Evolutionary conservation across 2,329 filamentous ascomycete species (phyloP).

Genomic region (Aspergillus quadrilineatus): DNA sequence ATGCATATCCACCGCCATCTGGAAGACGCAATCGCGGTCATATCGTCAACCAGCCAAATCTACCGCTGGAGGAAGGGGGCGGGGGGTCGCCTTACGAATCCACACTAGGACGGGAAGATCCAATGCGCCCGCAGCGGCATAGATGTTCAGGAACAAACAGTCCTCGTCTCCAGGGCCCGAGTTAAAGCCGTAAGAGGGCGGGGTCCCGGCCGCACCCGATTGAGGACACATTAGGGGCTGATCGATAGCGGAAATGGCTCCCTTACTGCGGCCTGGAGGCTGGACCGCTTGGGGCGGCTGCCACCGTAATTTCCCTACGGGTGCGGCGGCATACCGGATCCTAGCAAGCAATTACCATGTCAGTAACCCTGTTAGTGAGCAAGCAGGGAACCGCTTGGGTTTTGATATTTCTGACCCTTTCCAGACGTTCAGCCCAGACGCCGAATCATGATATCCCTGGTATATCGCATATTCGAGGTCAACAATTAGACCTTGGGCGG

Average conservation of each 20-base stretch:
- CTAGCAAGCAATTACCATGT: slow-evolving; percentile 17
- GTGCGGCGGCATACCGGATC: slow-evolving; percentile 38
- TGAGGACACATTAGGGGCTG: slow-evolving; percentile 37
- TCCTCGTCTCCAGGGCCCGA: slow-evolving; percentile 31
- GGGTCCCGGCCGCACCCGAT: slow-evolving; percentile 19
- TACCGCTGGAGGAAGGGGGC: no score
- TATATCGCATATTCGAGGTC: slow-evolving; percentile 51
- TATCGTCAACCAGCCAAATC: no score
- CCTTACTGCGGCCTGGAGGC: slow-evolving; percentile 19
- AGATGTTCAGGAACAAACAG: slow-evolving; percentile 41
- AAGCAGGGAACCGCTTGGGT: background rate
- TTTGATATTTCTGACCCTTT: slow-evolving; percentile 42
- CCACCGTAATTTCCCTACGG: slow-evolving; percentile 35
- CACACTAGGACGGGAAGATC: slow-evolving; percentile 37
- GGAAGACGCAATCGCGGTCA: background rate
- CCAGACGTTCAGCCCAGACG: slow-evolving; percentile 45
- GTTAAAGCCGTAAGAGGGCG: slow-evolving; percentile 18
- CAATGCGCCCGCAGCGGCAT: slow-evolving; percentile 21
- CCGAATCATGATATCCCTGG: slow-evolving; percentile 42
- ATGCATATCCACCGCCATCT: slow-evolving; percentile 39
- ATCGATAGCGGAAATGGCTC: slow-evolving; percentile 25
- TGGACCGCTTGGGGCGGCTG: slow-evolving; percentile 30
- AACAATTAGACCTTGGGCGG: slow-evolving; percentile 25
- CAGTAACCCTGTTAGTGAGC: background rate
- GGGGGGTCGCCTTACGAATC: slow-evolving; percentile 18